Percentiles rank a stretch among this genome's conserved stretches.
These are phyloP conservation scores for Citrus inodora DNA, from an alignment of 345 rosid genomes.

Conservation along the genomic window DNA sequence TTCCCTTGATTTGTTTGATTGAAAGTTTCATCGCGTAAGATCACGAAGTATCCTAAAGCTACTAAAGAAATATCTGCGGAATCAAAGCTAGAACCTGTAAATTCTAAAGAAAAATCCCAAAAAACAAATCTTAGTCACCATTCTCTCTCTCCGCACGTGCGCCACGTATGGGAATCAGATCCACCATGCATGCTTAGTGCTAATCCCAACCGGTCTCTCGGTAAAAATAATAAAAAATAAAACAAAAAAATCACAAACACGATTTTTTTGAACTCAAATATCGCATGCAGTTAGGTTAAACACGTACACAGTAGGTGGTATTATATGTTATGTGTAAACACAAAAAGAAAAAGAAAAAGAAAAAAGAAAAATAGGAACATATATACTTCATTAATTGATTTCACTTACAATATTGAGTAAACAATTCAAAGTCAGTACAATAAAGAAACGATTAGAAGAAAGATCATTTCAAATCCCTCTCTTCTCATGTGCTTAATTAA, in stretches of 20 bases:
- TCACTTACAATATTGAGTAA: background rate
- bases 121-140: background rate
- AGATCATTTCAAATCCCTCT: background rate
- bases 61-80: background rate
- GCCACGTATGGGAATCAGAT: slow-evolving; percentile 12
- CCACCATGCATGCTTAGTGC: background rate
- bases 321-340: background rate
- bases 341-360: background rate
- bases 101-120: too few relatives aligned
- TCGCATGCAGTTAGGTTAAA: slow-evolving; percentile 14
- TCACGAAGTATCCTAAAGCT: background rate
- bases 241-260: background rate
- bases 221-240: too few relatives aligned
- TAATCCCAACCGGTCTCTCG: too few relatives aligned
- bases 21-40: background rate
- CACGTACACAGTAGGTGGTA: background rate
- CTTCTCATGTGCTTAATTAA: background rate
- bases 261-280: background rate
- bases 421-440: slow-evolving; percentile 7
- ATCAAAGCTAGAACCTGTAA: background rate
- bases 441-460: background rate
- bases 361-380: background rate
- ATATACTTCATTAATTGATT: background rate
- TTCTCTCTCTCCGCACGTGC: slow-evolving; percentile 14
- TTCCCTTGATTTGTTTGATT: background rate